Evolutionary conservation across 306 rosid species (phyloP), one percentile per base, ranked within the genome.

Genomic region (Dicorynia guianensis): DNA sequence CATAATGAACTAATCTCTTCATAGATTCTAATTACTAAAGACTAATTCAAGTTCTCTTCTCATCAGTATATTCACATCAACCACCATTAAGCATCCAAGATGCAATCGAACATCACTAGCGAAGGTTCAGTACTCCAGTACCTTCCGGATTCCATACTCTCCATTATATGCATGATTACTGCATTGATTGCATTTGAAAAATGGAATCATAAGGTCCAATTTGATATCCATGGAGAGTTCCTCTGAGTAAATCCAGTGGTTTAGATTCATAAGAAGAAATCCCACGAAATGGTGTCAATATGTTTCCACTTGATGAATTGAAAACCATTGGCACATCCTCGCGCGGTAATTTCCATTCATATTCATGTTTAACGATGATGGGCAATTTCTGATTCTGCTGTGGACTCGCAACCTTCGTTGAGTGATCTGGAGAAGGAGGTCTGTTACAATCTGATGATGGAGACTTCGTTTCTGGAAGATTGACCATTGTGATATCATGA

Each of bases 401-500:
- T 3, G 75, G 77, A 72, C 84, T 83, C 74, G 76, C 61, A 72
- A 58, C 75, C 47, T 61, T 60, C 17, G 70, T 14, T 2, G 81
- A 64, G 39, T 55, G 86, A 79, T 77, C 81, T 3, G 85, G 80
- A 10, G 86, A 79, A 8, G 88, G 60, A 12, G 79, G 71, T 59
- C 53, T 69, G 61, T 78, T 79, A 69, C 64, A 34, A 13, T 85
- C 89, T 8, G 71, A 44, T 13, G 83, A 71, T 8, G 79, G 81
- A 30, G 87, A 74, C 66, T 82, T 87, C 5, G 76, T 46, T 2
- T 87, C 94, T 0, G 79, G 85, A 67, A 85, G 74, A 82, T 84
- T 89, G 64, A 82, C 85, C 64, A 89, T 82, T 7, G 97, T 91
- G 80, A 91, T 91, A 66, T 91, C 97, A 74, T 91, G 97, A 62